Conservation (phyloP, 202 grass and related monocot species). For the Cymbopogon flexuosus region DNA sequence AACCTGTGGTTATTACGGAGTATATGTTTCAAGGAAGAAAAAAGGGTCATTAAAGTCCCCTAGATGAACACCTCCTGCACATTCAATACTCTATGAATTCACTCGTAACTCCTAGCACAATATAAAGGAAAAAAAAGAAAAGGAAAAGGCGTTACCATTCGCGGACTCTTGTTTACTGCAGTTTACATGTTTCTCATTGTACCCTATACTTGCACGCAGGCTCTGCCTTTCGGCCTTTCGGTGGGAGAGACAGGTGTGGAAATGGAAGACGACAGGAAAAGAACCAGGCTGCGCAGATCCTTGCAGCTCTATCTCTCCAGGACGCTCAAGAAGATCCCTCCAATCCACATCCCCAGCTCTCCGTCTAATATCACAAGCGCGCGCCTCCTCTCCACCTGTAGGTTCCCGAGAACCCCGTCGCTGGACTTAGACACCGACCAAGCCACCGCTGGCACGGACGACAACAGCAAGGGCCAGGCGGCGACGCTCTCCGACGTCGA, state of each 20-base stretch:
- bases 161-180: background rate
- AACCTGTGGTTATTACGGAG: too few relatives aligned
- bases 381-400: conserved; percentile 51
- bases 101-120: background rate
- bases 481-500: conserved; percentile 57
- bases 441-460: background rate
- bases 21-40: too few relatives aligned
- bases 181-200: background rate
- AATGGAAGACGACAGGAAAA: conserved; percentile 31
- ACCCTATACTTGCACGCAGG: background rate
- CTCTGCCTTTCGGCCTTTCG: background rate
- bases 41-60: too few relatives aligned
- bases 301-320: conserved; percentile 51
- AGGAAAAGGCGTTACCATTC: background rate
- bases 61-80: background rate
- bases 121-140: too few relatives aligned
- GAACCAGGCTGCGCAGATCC: conserved; percentile 47
- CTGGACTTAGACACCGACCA: conserved; percentile 16
- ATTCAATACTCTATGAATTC: background rate
- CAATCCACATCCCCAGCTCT: conserved; percentile 34
- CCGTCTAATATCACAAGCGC: conserved; percentile 19
- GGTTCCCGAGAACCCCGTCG: conserved; percentile 50
- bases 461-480: conserved; percentile 7
- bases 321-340: conserved; percentile 69
- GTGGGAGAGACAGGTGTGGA: background rate